Percentiles rank a stretch among this genome's conserved stretches.
Evolutionary conservation across 164 flowering plant genomes (phyloP).

Genomic region (Aristolochia californica): DNA sequence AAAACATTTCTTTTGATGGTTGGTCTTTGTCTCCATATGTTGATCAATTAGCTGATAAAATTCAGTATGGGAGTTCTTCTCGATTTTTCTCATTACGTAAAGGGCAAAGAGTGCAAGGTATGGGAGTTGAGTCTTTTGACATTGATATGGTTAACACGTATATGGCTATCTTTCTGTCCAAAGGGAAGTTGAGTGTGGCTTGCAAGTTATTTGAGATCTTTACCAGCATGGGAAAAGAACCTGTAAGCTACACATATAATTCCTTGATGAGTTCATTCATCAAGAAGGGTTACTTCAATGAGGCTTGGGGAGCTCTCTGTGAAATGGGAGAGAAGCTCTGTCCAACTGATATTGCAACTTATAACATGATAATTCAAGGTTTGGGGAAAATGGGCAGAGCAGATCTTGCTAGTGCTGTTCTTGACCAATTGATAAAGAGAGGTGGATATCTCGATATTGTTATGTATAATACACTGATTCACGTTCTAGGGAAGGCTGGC

Average conservation of each 20-base stretch:
- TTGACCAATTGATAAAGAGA: constrained; percentile 50
- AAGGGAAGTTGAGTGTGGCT: constrained; percentile 78
- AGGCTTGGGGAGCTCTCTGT: constrained; percentile 67
- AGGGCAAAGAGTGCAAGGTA: constrained; percentile 46
- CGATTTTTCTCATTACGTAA: constrained; percentile 30
- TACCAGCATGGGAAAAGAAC: constrained; percentile 48
- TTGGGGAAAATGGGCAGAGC: constrained; percentile 88
- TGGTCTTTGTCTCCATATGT: constrained; percentile 89
- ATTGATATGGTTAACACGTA: constrained; percentile 88
- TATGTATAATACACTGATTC: constrained; percentile 90
- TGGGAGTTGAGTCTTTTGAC: constrained; percentile 51
- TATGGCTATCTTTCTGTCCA: constrained; percentile 72
- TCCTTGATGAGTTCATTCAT: constrained; percentile 84
- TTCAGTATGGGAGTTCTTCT: constrained; percentile 11
- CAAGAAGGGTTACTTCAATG: constrained; percentile 78
- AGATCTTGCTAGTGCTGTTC: constrained; percentile 68
- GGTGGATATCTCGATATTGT: constrained; percentile 90
- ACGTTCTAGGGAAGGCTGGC: constrained; percentile 81
- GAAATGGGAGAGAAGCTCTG: constrained; percentile 74
- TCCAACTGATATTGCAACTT: constrained; percentile 81
- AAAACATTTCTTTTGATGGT: constrained; percentile 8
- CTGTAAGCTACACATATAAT: constrained; percentile 72
- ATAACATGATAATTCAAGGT: constrained; percentile 78
- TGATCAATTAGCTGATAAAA: constrained; percentile 54
- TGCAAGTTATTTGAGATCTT: constrained; percentile 94